A percentile compares a stretch with the other conserved stretches of the same genome.
Conservation (phyloP, 1,284 basidiomycete genomes). For the Ganoderma sinense region DNA sequence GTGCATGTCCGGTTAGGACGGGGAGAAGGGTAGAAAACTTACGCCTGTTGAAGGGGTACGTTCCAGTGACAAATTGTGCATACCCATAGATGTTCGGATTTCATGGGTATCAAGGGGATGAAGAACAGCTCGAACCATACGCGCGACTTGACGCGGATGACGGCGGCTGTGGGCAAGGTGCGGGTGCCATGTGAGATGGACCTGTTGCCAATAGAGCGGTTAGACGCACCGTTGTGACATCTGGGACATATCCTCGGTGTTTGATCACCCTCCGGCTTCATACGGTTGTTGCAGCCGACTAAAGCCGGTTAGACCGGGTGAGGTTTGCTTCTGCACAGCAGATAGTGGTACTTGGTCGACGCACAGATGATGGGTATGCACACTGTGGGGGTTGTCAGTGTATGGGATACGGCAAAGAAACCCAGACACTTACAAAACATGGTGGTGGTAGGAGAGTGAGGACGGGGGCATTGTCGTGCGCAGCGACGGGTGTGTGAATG, state of each 20-base stretch:
- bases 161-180: constrained; percentile 43
- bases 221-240: constrained; percentile 53
- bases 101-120: constrained; percentile 57
- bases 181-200: constrained; percentile 8
- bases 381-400: constrained; percentile 41
- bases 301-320: constrained; percentile 6
- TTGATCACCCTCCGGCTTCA: constrained; percentile 52
- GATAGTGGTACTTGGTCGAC: constrained; percentile 36
- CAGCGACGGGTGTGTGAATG: neutral
- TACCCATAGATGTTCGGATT: constrained; percentile 54
- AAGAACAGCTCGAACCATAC: constrained; percentile 62
- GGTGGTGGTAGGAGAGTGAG: constrained; percentile 36
- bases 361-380: constrained; percentile 56
- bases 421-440: constrained; percentile 43
- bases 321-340: neutral
- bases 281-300: constrained; percentile 59
- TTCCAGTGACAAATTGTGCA: constrained; percentile 60
- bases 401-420: neutral
- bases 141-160: constrained; percentile 53
- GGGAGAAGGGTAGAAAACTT: constrained; percentile 29
- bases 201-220: constrained; percentile 10
- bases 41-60: constrained; percentile 54
- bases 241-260: constrained; percentile 54
- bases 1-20: constrained; percentile 19
- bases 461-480: constrained; percentile 3